These are phyloP conservation scores for Exophiala mesophila DNA, from an alignment of 2,329 filamentous ascomycete genomes.

Conservation along the genomic window DNA sequence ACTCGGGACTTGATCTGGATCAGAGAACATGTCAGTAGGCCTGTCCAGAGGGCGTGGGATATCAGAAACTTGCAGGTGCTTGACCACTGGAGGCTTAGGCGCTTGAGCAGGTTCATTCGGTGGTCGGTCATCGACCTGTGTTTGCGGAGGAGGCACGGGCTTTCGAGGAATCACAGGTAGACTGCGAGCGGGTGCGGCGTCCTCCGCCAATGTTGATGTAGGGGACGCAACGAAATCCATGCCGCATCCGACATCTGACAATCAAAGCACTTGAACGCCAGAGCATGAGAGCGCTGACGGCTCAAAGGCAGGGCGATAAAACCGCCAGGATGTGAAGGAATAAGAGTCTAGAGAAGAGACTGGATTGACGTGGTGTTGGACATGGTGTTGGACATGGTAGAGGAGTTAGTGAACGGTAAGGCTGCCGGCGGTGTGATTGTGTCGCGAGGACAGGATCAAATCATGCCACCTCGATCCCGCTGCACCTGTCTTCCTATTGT, in stretches of 20 bases:
- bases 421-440: no score
- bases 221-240: conserved; percentile 27
- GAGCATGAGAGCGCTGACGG: not conserved
- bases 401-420: no score
- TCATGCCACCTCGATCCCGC: no score
- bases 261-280: not conserved
- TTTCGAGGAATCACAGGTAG: conserved; percentile 2
- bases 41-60: not conserved
- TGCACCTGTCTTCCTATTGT: no score
- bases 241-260: conserved; percentile 21
- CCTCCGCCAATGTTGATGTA: conserved; percentile 24
- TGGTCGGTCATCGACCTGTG: conserved; percentile 29
- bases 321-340: no score
- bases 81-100: conserved; percentile 31
- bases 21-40: conserved; percentile 3
- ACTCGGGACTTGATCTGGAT: conserved; percentile 52
- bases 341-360: no score
- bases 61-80: conserved; percentile 43
- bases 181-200: conserved; percentile 8
- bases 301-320: no score
- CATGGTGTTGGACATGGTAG: no score
- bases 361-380: no score
- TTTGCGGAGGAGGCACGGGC: conserved; percentile 30
- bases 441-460: no score
- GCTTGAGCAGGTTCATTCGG: conserved; percentile 1